Percentiles rank a stretch among this genome's conserved stretches.
These are phyloP conservation scores for Penicillium vulpinum DNA, from an alignment of 2,329 filamentous ascomycete species.

Conservation along the genomic window DNA sequence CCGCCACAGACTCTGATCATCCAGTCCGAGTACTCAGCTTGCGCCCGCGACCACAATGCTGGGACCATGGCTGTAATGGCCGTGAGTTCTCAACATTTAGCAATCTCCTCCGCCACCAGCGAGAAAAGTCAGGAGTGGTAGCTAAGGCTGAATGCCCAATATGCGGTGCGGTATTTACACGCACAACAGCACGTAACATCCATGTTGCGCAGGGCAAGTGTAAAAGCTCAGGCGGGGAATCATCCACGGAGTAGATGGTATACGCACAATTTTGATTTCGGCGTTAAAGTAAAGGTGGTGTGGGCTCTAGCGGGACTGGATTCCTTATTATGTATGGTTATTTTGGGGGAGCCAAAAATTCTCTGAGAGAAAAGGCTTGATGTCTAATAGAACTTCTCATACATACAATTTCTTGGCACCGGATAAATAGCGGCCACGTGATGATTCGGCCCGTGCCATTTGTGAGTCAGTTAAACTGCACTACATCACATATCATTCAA, in stretches of 20 bases:
- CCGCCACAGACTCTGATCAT: constrained; percentile 40
- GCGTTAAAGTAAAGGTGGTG: background rate
- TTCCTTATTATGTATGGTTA: background rate
- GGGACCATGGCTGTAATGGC: constrained; percentile 95
- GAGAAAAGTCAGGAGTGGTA: constrained; percentile 90
- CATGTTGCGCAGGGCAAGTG: constrained; percentile 88
- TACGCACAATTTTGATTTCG: background rate
- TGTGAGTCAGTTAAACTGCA: constrained; percentile 21
- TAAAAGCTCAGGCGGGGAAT: constrained; percentile 57
- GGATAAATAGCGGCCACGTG: constrained; percentile 11
- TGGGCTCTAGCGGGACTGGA: background rate
- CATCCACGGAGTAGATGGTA: constrained; percentile 25
- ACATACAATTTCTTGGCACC: background rate
- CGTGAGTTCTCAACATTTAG: constrained; percentile 95
- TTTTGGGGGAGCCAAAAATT: constrained; percentile 1
- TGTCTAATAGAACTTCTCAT: background rate
- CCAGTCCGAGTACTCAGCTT: constrained; percentile 70
- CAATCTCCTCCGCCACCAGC: constrained; percentile 87
- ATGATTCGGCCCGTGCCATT: constrained; percentile 16
- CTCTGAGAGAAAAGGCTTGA: constrained; percentile 4
- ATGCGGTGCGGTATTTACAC: constrained; percentile 89
- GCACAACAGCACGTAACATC: constrained; percentile 84
- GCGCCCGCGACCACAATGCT: constrained; percentile 91
- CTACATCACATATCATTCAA: constrained; percentile 1
- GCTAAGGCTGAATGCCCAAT: constrained; percentile 86